Evolutionary conservation across 805 yeast genomes (phyloP), one percentile per base, ranked within the genome.

Genomic region (Priceomyces haplophilus): DNA sequence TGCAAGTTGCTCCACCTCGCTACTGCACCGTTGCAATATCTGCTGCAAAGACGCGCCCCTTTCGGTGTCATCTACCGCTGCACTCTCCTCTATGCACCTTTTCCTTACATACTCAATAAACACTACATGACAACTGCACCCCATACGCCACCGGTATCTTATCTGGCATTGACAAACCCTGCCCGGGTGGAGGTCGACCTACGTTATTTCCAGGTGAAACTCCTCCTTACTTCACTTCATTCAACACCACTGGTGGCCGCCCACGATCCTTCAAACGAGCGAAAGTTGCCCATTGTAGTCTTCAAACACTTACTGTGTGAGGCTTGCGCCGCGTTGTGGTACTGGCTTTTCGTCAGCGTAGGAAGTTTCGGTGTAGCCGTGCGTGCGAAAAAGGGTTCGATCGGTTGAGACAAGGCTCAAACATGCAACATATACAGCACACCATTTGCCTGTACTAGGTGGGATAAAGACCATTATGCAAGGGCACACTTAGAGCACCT

Each of bases 121-220:
- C 29, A 35, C 10, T 20, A 35, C 38, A 12, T 32, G 35, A 15
- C 35, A 32, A 32, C 35, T 15, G 35, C 35, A 32, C 35, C 35
- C 35, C 35, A 10, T 19, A 15, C 40, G 19, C 17, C 23, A 7
- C 18, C 8, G n/a, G 12, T 34, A 17, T 16, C 21, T 34, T 5
- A 34, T 7, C 13, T 16, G 17, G 13, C 8, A n/a, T n/a, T 7
- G 37, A 34, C 5, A 34, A 5, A 34, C 12, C 7, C 24, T 21
- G 24, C 24, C 8, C 8, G 24, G 24, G 24, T 21, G 8, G 8
- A 7, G 24, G 24, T 21, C 24, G 24, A 21, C 6, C 6, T 21
- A 7, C 24, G 24, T 8, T 21, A 7, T 21, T 21, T 21, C 8
- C 24, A 21, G 24, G 6, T 21, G 24, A 21, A 21, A 21, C 31